Evolutionary conservation across 2,329 filamentous ascomycete species (phyloP).

Genomic region (Neopestalotiopsis sp.): DNA sequence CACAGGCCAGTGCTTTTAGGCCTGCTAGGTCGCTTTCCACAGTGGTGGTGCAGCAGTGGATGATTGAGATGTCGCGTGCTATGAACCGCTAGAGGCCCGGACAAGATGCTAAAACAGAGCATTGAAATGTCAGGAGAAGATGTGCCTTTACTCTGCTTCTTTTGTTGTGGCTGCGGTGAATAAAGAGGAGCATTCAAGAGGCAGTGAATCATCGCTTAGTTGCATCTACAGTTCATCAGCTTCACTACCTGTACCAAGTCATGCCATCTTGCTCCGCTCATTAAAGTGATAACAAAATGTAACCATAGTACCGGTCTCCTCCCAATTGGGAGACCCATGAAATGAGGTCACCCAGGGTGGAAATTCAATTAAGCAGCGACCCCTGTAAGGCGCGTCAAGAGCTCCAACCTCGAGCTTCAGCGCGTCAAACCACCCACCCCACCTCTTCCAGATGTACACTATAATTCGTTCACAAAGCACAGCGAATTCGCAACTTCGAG

Average conservation of each 20-base stretch:
- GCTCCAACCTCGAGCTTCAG: slow-evolving; percentile 8
- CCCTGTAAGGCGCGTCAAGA: slow-evolving; percentile 4
- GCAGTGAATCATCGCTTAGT: background rate
- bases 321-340: background rate
- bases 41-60: slow-evolving; percentile 1
- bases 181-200: background rate
- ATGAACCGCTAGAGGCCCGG: background rate
- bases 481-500: background rate
- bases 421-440: slow-evolving; percentile 8
- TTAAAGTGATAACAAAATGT: background rate
- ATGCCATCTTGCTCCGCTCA: background rate
- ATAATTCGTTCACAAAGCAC: background rate
- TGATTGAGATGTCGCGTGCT: background rate
- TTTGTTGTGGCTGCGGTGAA: background rate
- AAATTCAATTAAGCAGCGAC: slow-evolving; percentile 11
- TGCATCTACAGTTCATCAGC: background rate
- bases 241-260: background rate
- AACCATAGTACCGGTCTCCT: background rate
- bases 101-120: slow-evolving; percentile 1
- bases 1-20: background rate
- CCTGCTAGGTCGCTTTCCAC: background rate
- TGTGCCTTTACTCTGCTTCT: background rate
- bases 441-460: background rate
- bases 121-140: background rate
- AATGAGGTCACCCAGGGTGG: background rate